These are phyloP conservation scores for Rutstroemia sp. DNA, from an alignment of 2,329 filamentous ascomycete genomes.

Conservation along the genomic window DNA sequence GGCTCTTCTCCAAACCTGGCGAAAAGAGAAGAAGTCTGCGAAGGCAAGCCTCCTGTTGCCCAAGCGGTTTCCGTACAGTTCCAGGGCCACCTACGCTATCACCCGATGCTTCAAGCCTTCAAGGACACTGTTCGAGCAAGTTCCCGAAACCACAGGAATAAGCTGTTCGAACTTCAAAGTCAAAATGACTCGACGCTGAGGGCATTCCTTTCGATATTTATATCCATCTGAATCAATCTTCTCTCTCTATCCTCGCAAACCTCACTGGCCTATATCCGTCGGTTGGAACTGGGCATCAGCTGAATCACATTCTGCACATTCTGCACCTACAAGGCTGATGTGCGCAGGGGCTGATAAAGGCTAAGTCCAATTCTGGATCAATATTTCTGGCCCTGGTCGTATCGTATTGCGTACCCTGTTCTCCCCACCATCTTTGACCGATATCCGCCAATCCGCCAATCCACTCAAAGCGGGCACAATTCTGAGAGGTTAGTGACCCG, in stretches of 20 bases:
- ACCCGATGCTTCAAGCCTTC: too few relatives aligned
- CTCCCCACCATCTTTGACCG: background rate
- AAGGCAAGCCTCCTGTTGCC: too few relatives aligned
- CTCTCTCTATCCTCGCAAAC: background rate
- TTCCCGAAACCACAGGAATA: too few relatives aligned
- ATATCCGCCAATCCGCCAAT: background rate
- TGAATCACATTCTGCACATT: constrained; percentile 1
- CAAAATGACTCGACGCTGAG: too few relatives aligned
- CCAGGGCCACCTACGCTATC: too few relatives aligned
- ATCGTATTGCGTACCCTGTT: background rate
- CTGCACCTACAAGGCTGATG: constrained; percentile 8
- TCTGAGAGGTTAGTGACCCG: constrained; percentile 4
- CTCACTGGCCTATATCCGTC: background rate
- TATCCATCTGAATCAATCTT: background rate
- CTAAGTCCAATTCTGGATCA: constrained; percentile 5
- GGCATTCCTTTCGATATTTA: background rate
- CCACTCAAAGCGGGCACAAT: constrained; percentile 3
- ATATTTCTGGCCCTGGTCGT: constrained; percentile 1
- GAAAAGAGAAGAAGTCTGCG: too few relatives aligned
- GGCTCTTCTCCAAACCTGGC: too few relatives aligned
- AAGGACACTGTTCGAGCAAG: too few relatives aligned
- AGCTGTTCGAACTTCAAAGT: too few relatives aligned
- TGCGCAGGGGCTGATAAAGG: background rate
- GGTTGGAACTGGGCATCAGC: constrained; percentile 1
- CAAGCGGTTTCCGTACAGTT: too few relatives aligned